Evolutionary conservation across 768 basidiomycete species (phyloP), one percentile per base, ranked within the genome.

Genomic region (Russula vinacea): DNA sequence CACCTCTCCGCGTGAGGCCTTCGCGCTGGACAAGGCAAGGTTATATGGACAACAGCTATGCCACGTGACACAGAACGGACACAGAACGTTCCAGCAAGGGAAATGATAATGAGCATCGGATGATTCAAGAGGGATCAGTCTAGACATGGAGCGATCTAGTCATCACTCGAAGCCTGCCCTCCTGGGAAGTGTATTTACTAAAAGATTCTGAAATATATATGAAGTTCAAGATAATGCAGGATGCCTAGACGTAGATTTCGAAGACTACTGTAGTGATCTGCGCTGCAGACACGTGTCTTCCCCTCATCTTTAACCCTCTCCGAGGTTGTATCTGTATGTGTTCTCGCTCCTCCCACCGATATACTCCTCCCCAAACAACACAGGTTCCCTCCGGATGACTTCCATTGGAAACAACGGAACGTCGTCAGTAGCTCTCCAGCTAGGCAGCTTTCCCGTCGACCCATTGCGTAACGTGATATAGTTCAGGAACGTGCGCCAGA

Each of bases 401-500:
- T 26, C 17, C 29, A 19, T 45, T 17, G 16, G 47, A 17, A 37
- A 42, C 17, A 60, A 13, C 1, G 1, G 2, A 40, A 57, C 39
- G 4, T 3, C 11, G 6, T 55, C 26, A 1, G 33, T 24, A 6
- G 80, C 74, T 54, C 77, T 75, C 79, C 79, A 80, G 35, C 71
- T 64, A 24, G 73, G 73, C 8, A 63, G 58, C 10, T 73, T 72
- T 19, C 85, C 87, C 24, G 64, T 78, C 83, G 83, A 86, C 0
- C 86, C 87, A 1, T 80, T 78, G 56, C 76, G 72, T 14, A 59
- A 44, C 65, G 82, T 72, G 26, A 86, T 76, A 66, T 81, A 84
- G 71, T 84, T 85, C 62, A 88, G 70, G 77, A 88, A 86, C 0
- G 71, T 70, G 10, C 83, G 76, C 87, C 86, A 88, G 1, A 85